Percentiles rank a stretch among this genome's conserved stretches.
Evolutionary conservation across 345 rosid species (phyloP).

Genomic region (Durio zibethinus): DNA sequence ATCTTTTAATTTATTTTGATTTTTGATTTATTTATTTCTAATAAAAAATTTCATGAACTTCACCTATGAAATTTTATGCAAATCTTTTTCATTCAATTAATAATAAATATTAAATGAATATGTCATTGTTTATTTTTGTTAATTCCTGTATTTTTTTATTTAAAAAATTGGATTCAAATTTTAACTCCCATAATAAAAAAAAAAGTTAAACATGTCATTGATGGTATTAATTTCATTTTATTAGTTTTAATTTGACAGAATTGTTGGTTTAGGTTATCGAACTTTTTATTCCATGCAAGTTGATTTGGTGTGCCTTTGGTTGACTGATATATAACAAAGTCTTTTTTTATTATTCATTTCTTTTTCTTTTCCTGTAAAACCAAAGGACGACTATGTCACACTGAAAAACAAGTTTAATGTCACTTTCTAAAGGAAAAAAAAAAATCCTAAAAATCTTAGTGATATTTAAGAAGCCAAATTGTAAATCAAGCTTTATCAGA

Average conservation of each 20-base stretch:
- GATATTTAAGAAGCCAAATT: not conserved
- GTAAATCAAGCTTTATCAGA: not conserved
- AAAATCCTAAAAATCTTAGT: not conserved
- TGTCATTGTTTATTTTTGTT: too few species aligned
- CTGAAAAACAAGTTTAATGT: not conserved
- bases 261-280: not conserved
- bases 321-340: not conserved
- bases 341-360: not conserved
- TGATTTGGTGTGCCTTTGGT: not conserved
- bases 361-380: not conserved
- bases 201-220: not conserved
- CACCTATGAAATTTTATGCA: too few species aligned
- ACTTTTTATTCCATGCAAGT: not conserved
- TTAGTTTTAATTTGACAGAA: not conserved
- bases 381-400: not conserved
- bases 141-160: not conserved
- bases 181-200: too few species aligned
- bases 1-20: too few species aligned
- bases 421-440: too few species aligned
- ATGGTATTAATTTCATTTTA: not conserved
- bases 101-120: too few species aligned
- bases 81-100: accelerated
- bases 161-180: not conserved
- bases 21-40: too few species aligned
- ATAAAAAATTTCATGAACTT: too few species aligned